phyloP scores from a whole-genome alignment of 1,284 basidiomycete genomes.

The Pseudozyma pruni region DNA sequence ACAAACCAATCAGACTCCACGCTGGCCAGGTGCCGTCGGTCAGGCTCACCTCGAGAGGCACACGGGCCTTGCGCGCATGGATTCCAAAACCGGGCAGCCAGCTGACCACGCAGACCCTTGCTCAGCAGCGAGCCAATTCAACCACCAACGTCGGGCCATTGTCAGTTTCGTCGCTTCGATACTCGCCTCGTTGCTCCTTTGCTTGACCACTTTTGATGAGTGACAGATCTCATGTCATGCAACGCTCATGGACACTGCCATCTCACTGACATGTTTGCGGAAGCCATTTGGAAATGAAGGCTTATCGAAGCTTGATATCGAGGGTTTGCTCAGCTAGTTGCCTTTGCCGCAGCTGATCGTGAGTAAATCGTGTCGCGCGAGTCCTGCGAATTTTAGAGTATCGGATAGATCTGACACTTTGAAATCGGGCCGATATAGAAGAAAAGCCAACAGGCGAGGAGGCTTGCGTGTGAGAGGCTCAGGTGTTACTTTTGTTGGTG shows the following conservation, averaged over 20 bases:
- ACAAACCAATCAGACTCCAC: conserved; percentile 15
- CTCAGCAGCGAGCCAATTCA: too few species aligned
- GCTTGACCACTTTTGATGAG: too few species aligned
- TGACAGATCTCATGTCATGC: too few species aligned
- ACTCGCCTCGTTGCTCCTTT: too few species aligned
- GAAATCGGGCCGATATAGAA: conserved; percentile 7
- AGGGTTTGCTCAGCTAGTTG: too few species aligned
- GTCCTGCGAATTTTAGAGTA: not conserved
- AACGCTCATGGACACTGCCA: too few species aligned
- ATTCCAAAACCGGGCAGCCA: not conserved
- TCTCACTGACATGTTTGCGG: too few species aligned
- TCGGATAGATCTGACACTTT: not conserved
- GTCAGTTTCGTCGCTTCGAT: too few species aligned
- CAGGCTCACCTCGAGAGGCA: too few species aligned
- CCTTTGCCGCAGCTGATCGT: conserved; percentile 33
- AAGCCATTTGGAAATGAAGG: too few species aligned
- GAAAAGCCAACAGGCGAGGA: conserved; percentile 2
- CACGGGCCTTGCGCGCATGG: not conserved
- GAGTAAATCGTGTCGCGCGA: conserved; percentile 31
- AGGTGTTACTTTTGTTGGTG: conserved; percentile 20
- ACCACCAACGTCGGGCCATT: too few species aligned
- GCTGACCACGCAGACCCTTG: conserved; percentile 1
- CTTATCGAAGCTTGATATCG: too few species aligned
- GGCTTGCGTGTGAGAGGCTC: conserved; percentile 5
- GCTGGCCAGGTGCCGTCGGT: conserved; percentile 4